A percentile compares a stretch with the other conserved stretches of the same genome.
Evolutionary conservation across 2,329 filamentous ascomycete genomes (phyloP).

Genomic region (Epichloe typhina): DNA sequence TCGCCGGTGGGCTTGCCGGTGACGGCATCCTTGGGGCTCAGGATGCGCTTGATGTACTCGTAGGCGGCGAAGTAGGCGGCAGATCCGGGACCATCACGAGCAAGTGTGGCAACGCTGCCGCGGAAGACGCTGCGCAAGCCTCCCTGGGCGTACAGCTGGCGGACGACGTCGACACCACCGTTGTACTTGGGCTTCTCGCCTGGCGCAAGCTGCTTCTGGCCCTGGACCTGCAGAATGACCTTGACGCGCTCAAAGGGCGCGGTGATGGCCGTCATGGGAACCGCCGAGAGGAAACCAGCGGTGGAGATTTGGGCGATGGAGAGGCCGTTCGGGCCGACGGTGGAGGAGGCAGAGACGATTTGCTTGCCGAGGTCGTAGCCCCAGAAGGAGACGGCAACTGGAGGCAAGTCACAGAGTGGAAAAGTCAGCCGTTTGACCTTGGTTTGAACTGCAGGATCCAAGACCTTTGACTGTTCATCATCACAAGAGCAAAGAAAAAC

Average conservation of each 20-base stretch:
- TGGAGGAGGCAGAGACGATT: conserved; percentile 58
- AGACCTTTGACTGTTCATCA: too few relatives aligned
- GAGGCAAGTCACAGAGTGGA: background rate
- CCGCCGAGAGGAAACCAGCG: conserved; percentile 93
- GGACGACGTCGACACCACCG: conserved; percentile 79
- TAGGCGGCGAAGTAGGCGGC: conserved; percentile 97
- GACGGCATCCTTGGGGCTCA: conserved; percentile 70
- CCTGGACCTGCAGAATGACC: conserved; percentile 94
- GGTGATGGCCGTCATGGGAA: conserved; percentile 97
- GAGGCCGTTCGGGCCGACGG: conserved; percentile 56
- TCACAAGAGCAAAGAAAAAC: conserved; percentile 23
- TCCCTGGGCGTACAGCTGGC: conserved; percentile 83
- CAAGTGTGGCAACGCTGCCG: conserved; percentile 79
- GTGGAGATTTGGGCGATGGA: conserved; percentile 78
- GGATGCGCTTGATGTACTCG: conserved; percentile 78
- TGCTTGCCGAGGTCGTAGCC: conserved; percentile 93
- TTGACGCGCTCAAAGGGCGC: conserved; percentile 98
- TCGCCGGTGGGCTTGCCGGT: conserved; percentile 62
- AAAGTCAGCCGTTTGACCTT: background rate
- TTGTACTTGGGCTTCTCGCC: conserved; percentile 89
- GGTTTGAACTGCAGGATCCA: too few relatives aligned
- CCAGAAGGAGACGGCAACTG: conserved; percentile 61
- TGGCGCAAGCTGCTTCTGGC: conserved; percentile 74
- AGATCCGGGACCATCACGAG: conserved; percentile 81
- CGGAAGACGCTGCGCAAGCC: conserved; percentile 87